Evolutionary conservation across 177 flowering plant species (phyloP).

Genomic region (Vitis hybrid): DNA sequence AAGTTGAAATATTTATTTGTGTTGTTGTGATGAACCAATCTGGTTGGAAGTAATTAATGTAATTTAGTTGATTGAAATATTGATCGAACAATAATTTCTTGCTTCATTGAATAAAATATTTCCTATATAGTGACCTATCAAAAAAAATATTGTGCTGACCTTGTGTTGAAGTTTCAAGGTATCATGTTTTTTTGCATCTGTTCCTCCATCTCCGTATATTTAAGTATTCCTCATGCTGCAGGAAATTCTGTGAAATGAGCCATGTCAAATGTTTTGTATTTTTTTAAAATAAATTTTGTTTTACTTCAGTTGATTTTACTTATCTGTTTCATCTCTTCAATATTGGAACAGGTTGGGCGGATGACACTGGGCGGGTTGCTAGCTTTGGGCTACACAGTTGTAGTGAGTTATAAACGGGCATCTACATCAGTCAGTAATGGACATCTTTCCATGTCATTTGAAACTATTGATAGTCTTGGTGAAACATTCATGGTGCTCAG

Average conservation of each 20-base stretch:
- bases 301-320: constrained; percentile 1
- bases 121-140: no score
- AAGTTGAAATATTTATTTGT: no score
- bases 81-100: no score
- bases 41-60: no score
- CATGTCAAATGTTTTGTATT: background rate
- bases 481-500: constrained; percentile 93
- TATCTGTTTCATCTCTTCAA: background rate
- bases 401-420: constrained; percentile 91
- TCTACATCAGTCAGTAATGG: constrained; percentile 64
- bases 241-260: background rate
- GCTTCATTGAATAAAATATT: no score
- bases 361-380: constrained; percentile 96
- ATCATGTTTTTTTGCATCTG: no score
- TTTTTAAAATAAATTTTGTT: background rate
- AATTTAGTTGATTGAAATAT: no score
- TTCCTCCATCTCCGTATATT: no score
- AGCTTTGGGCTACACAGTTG: constrained; percentile 87
- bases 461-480: constrained; percentile 86
- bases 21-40: no score
- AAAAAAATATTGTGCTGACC: no score
- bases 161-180: no score
- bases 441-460: constrained; percentile 72
- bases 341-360: constrained; percentile 76
- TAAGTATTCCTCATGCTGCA: no score